These are phyloP conservation scores for Xylaria venustula DNA, from an alignment of 495 filamentous ascomycete genomes.

Conservation along the genomic window DNA sequence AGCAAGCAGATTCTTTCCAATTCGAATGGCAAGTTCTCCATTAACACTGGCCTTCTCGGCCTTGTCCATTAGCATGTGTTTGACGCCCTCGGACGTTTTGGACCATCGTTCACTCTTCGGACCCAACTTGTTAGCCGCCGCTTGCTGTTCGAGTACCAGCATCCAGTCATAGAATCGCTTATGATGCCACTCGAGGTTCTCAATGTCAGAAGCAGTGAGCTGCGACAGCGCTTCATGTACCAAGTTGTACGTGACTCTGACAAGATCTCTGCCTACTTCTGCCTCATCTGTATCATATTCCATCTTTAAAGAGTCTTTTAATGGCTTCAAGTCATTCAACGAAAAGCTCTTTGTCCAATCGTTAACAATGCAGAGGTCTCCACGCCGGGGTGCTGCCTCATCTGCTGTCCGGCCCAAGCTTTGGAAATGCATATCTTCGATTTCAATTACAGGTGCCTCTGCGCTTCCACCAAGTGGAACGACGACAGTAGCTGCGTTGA, in stretches of 20 bases:
- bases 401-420: background rate
- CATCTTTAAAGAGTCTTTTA: background rate
- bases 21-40: background rate
- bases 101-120: background rate
- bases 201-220: background rate
- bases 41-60: background rate
- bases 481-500: background rate
- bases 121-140: background rate
- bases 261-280: background rate
- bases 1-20: conserved; percentile 32
- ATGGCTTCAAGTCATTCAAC: background rate
- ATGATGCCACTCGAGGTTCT: background rate
- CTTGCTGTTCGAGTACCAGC: background rate
- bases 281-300: background rate
- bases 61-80: background rate
- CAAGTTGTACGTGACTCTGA: background rate
- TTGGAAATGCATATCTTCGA: background rate
- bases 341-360: background rate
- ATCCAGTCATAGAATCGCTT: background rate
- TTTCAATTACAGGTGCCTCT: background rate
- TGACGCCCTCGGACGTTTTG: background rate
- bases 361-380: background rate
- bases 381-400: background rate
- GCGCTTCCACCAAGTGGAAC: too few species aligned
- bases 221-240: background rate